Percentiles rank a stretch among this genome's conserved stretches.
Conservation (phyloP, 495 filamentous ascomycete species). For the Evernia prunastri region DNA sequence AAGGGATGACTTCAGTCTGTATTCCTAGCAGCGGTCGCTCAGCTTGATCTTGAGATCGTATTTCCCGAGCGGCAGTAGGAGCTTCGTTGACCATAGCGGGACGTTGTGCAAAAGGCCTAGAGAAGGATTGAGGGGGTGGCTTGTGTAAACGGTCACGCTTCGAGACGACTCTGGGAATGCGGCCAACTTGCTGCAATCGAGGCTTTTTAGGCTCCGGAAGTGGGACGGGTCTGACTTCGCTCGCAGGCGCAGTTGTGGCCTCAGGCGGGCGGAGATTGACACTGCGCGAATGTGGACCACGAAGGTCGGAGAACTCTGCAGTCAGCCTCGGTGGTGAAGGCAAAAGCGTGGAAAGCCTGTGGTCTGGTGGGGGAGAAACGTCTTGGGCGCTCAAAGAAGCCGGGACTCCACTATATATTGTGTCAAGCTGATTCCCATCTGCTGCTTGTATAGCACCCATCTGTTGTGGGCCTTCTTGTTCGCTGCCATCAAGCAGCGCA, state of each 20-base stretch:
- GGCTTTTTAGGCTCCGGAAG: slow-evolving; percentile 29
- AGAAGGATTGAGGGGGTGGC: slow-evolving; percentile 75
- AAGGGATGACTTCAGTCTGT: slow-evolving; percentile 23
- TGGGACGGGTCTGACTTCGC: slow-evolving; percentile 10
- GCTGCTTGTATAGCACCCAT: slow-evolving; percentile 51
- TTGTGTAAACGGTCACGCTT: slow-evolving; percentile 59
- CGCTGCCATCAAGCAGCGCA: slow-evolving; percentile 68
- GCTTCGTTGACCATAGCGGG: slow-evolving; percentile 29
- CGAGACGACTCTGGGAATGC: slow-evolving; percentile 83
- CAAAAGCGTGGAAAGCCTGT: slow-evolving; percentile 46
- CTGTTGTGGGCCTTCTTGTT: slow-evolving; percentile 42
- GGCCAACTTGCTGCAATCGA: slow-evolving; percentile 72
- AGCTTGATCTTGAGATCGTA: slow-evolving; percentile 17
- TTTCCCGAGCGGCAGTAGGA: slow-evolving; percentile 19
- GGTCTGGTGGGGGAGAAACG: slow-evolving; percentile 31
- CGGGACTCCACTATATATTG: slow-evolving; percentile 18
- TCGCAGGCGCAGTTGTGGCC: slow-evolving; percentile 20
- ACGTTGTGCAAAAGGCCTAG: slow-evolving; percentile 60
- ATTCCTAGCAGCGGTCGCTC: slow-evolving; percentile 30
- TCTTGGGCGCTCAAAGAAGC: slow-evolving; percentile 6
- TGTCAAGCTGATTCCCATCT: slow-evolving; percentile 20
- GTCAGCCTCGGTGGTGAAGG: slow-evolving; percentile 48
- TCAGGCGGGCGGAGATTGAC: slow-evolving; percentile 9
- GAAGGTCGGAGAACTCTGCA: slow-evolving; percentile 35
- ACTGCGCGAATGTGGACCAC: slow-evolving; percentile 20